Base-by-base conservation (phyloP, 2,329 filamentous ascomycete species). In the Alternaria sp. region DNA sequence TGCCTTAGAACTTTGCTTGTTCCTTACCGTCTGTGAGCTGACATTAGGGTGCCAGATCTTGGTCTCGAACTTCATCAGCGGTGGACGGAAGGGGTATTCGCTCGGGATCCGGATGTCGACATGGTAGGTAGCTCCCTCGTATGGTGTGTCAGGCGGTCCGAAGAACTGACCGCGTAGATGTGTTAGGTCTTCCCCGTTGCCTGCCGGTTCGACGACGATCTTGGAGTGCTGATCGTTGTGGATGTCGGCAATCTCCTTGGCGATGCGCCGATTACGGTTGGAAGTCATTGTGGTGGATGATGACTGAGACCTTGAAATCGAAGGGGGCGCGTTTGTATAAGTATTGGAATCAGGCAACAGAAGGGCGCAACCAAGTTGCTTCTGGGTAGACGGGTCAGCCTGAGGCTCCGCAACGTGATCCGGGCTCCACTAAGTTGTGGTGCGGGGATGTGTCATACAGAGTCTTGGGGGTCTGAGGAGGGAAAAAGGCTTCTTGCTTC, bases 1-100 rank as follows among this genome's bases (percentile, higher is more conserved):
- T 9, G 6, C 6, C 25, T 4, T 1, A 11, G 9, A 11, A 22
- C 14, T 7, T 16, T 16, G 9, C 14, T 25, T 28, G 5, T 11
- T 32, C 84, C 89, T 74, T 82, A 97, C 93, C 41, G 94, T 97
- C 77, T 95, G 91, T 74, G 91, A 94, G 85, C 92, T 96, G 81
- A 99, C 88, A 76, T 99, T 99, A 34, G 95, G 95, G 79, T 99
- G 95, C 94, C 94, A 99, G 70, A 98, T 90, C 80, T 90, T 94
- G 66, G 95, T 99, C 66, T 90, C 87, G 75, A 98, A 98, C 72
- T 88, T 90, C 91, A 99, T 98, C 60, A 87, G 80, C 5, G 95
- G 95, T 4, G 94, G 92, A 70, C 93, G 91, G 83, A 99, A 99
- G 0, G 95, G 95, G 74, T 99, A 99, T 69, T 92, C 91, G 64